Percentiles rank a stretch among this genome's conserved stretches.
Conservation (phyloP, 2,329 filamentous ascomycete genomes). For the Fusarium aywerte region DNA sequence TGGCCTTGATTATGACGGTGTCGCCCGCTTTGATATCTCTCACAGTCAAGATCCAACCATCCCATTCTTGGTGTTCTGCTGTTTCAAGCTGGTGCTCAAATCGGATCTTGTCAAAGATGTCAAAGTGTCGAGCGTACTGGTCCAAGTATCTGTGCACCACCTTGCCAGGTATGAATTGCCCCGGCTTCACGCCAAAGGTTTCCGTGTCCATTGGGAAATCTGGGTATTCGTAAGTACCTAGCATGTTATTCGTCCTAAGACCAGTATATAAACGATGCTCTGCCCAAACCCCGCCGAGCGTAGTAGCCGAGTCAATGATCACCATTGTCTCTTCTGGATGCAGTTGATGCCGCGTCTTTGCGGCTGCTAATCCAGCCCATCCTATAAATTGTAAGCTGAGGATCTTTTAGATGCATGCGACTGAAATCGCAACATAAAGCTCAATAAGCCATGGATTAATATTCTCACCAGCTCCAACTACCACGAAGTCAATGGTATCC, state of each 20-base stretch:
- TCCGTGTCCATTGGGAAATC: slow-evolving; percentile 76
- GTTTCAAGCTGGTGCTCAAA: slow-evolving; percentile 54
- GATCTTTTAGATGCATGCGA: neutral
- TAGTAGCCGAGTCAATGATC: slow-evolving; percentile 66
- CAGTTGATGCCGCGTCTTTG: slow-evolving; percentile 69
- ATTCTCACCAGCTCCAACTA: slow-evolving; percentile 64
- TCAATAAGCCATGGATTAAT: slow-evolving; percentile 11
- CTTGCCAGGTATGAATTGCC: slow-evolving; percentile 60
- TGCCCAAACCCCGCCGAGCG: slow-evolving; percentile 77
- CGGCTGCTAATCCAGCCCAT: slow-evolving; percentile 66
- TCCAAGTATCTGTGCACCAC: slow-evolving; percentile 61
- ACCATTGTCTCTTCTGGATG: slow-evolving; percentile 67
- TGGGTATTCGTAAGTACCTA: slow-evolving; percentile 77
- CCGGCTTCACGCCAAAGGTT: slow-evolving; percentile 59
- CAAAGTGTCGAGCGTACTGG: slow-evolving; percentile 57
- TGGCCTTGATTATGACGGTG: slow-evolving; percentile 51
- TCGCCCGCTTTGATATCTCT: slow-evolving; percentile 19
- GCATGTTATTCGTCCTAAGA: slow-evolving; percentile 78
- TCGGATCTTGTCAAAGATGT: slow-evolving; percentile 54
- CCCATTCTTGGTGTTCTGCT: slow-evolving; percentile 55
- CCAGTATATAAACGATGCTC: slow-evolving; percentile 73
- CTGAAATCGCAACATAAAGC: neutral
- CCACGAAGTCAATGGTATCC: slow-evolving; percentile 60
- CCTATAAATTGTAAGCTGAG: slow-evolving; percentile 34
- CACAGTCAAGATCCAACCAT: slow-evolving; percentile 54